Percentiles rank a stretch among this genome's conserved stretches.
Evolutionary conservation across 2,329 filamentous ascomycete species (phyloP).

Genomic region (Seiridium cupressi): DNA sequence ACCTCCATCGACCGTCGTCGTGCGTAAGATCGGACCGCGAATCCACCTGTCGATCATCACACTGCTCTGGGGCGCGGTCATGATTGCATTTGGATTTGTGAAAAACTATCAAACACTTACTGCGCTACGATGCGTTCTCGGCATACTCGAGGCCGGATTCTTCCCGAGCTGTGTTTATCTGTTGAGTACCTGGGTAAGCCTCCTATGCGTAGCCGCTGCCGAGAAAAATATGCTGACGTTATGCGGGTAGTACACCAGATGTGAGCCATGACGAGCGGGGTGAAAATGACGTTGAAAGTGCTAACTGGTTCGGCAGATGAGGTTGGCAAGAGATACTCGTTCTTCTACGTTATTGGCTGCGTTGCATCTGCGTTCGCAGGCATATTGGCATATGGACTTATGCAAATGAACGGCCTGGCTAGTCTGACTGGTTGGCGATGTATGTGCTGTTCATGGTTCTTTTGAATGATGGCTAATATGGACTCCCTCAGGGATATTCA

Average conservation of each 20-base stretch:
- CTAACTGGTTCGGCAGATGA: constrained; percentile 44
- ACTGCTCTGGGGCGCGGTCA: constrained; percentile 57
- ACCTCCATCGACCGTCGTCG: constrained; percentile 66
- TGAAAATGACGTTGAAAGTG: not conserved
- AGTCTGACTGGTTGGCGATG: constrained; percentile 62
- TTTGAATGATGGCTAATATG: not conserved
- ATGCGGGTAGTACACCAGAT: constrained; percentile 55
- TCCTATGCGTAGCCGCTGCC: not conserved
- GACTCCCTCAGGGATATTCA: not conserved
- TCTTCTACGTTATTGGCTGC: constrained; percentile 69
- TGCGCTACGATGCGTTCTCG: constrained; percentile 57
- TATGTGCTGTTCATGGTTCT: constrained; percentile 47
- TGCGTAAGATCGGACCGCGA: constrained; percentile 65
- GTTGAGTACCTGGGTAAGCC: constrained; percentile 33
- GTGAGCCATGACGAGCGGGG: constrained; percentile 32
- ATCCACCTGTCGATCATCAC: constrained; percentile 54
- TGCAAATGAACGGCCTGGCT: constrained; percentile 59
- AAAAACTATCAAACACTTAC: constrained; percentile 50
- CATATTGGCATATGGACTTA: constrained; percentile 68
- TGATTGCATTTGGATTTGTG: constrained; percentile 66
- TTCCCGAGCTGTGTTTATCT: constrained; percentile 71
- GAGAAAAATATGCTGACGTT: not conserved
- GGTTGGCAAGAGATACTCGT: constrained; percentile 66
- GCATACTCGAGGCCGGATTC: constrained; percentile 67
- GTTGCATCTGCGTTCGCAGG: constrained; percentile 65